These are phyloP conservation scores for Penicillium thymicola DNA, from an alignment of 2,329 filamentous ascomycete species.

Conservation along the genomic window DNA sequence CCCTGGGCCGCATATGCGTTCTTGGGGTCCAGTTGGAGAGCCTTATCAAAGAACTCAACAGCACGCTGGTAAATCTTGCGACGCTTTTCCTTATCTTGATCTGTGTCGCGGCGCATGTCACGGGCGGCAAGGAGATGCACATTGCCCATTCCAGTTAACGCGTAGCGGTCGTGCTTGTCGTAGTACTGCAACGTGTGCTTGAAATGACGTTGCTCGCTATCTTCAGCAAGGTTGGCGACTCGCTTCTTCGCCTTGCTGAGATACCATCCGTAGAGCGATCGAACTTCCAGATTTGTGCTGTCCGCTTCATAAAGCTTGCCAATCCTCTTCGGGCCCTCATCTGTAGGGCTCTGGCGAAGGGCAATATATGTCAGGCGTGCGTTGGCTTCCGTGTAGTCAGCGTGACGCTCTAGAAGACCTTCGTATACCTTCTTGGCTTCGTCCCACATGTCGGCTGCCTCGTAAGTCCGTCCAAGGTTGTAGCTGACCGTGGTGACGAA, in stretches of 20 bases:
- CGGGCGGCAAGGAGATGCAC: conserved; percentile 82
- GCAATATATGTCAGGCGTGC: conserved; percentile 88
- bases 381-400: conserved; percentile 88
- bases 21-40: conserved; percentile 85
- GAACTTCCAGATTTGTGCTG: conserved; percentile 82
- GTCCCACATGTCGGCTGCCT: conserved; percentile 74
- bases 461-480: conserved; percentile 91
- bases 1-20: conserved; percentile 97
- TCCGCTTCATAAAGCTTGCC: conserved; percentile 82
- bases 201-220: conserved; percentile 88
- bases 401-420: conserved; percentile 76
- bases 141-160: conserved; percentile 95
- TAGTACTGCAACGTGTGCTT: conserved; percentile 92
- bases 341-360: conserved; percentile 72
- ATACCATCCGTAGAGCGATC: conserved; percentile 93
- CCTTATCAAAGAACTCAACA: conserved; percentile 98
- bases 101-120: conserved; percentile 89
- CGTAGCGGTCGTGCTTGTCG: conserved; percentile 98
- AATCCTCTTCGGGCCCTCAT: conserved; percentile 82
- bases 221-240: conserved; percentile 75
- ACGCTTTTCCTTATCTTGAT: conserved; percentile 86
- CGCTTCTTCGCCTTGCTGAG: conserved; percentile 84
- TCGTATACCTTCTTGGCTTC: conserved; percentile 88
- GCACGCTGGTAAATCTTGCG: conserved; percentile 83
- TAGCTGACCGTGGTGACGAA: conserved; percentile 95